Evolutionary conservation across 1,284 basidiomycete species (phyloP), one percentile per base, ranked within the genome.

Genomic region (Ustilago shanxiensis): DNA sequence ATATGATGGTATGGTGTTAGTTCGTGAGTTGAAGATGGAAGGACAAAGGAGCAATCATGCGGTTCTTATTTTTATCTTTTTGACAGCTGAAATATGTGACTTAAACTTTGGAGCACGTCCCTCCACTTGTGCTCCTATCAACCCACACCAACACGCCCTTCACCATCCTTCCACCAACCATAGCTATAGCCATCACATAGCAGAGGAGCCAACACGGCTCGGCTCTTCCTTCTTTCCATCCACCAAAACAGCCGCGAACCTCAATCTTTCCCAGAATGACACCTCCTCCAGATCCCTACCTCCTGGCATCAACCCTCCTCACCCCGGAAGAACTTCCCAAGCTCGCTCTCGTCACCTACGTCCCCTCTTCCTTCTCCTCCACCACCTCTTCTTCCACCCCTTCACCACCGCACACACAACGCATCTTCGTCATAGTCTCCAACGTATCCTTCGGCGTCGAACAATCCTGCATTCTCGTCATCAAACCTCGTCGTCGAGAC

Each of bases 361-460:
- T 61, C 10, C 39, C 62, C 29, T 24, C 64, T 1, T 2, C 71
- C 6, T 6, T 13, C 22, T 5, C 41, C 8, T 10, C 63, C 5
- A 24, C 5, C 41, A 33, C 14, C 24, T 26, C 18, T 39, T 18
- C 8, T 31, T 10, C 41, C 13, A 11, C 56, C 10, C 16, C 66
- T 33, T 54, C 58, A 1, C 44, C 56, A 7, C 39, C 50, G 1
- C 61, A 71, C 35, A 62, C 57, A 16, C 70, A 72, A 29, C 70
- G 71, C 41, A 77, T 79, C 59, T 77, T 79, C 52, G 62, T 59
- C 50, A 71, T 79, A 28, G 67, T 74, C 58, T 73, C 70, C n/a
- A 73, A 79, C 45, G 62, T 79, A 26, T 56, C 55, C 8, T 47
- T 57, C 29, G 59, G 62, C 26, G 55, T 71, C 7, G 77, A 79